phyloP scores from a whole-genome alignment of 2,329 filamentous ascomycete species.

The Colletotrichum gloeosporioides region DNA sequence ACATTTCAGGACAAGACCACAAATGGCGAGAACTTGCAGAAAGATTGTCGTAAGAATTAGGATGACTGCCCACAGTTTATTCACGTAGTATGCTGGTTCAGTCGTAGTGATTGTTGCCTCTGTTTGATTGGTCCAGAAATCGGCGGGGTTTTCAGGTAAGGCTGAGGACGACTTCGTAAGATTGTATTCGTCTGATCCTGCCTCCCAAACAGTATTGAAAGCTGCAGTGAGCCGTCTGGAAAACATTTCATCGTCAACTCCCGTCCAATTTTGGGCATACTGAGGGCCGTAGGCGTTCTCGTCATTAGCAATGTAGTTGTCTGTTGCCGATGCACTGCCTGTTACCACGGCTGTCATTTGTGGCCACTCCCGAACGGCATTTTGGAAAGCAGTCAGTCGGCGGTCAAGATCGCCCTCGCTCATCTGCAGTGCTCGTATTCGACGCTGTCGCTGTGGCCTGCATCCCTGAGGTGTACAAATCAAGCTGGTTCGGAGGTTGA shows the following conservation, averaged over 20 bases:
- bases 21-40: neutral
- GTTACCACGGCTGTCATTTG: rapidly evolving
- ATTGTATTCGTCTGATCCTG: neutral
- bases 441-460: rapidly evolving
- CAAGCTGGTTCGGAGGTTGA: neutral
- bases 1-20: neutral
- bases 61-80: neutral
- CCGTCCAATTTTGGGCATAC: neutral
- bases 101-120: neutral
- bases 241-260: rapidly evolving
- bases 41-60: neutral
- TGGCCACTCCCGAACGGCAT: neutral
- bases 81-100: neutral
- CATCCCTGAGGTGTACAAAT: neutral
- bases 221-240: rapidly evolving
- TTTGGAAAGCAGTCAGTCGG: neutral
- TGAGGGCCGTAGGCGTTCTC: rapidly evolving
- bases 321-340: rapidly evolving
- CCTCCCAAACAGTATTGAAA: neutral
- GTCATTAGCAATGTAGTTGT: neutral
- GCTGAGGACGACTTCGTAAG: rapidly evolving
- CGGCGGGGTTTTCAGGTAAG: rapidly evolving
- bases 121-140: neutral
- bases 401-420: too few species aligned
- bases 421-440: neutral